These are phyloP conservation scores for Ophiostoma pallidulum DNA, from an alignment of 2,329 filamentous ascomycete species.

Conservation along the genomic window DNA sequence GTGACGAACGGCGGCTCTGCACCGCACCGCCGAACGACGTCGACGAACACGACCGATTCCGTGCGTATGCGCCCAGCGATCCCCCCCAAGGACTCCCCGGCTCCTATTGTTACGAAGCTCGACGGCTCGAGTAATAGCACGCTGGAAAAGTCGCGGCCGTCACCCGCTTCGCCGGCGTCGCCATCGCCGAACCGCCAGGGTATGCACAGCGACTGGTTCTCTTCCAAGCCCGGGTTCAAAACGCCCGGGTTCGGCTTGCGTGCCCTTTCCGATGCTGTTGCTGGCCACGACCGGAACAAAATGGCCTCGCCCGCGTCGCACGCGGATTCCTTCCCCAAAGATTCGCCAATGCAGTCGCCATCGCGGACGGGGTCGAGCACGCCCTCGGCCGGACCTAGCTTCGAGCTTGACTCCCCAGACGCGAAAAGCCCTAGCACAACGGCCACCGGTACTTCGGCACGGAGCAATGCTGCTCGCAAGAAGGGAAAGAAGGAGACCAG, in stretches of 20 bases:
- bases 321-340: slow-evolving; percentile 40
- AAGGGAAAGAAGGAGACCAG: slow-evolving; percentile 92
- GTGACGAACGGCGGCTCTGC: slow-evolving; percentile 25
- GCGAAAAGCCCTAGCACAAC: slow-evolving; percentile 45
- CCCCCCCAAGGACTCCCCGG: slow-evolving; percentile 42
- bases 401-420: slow-evolving; percentile 70
- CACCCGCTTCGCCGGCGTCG: slow-evolving; percentile 33
- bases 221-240: slow-evolving; percentile 39
- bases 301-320: slow-evolving; percentile 39
- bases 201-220: slow-evolving; percentile 48
- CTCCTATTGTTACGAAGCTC: slow-evolving; percentile 52
- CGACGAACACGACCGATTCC: slow-evolving; percentile 48
- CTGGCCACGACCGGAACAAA: slow-evolving; percentile 44
- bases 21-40: slow-evolving; percentile 51
- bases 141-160: slow-evolving; percentile 26
- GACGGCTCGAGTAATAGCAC: slow-evolving; percentile 31
- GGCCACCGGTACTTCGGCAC: slow-evolving; percentile 38
- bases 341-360: slow-evolving; percentile 51
- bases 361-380: slow-evolving; percentile 69
- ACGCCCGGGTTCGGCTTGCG: slow-evolving; percentile 59
- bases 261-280: slow-evolving; percentile 71
- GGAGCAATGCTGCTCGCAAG: slow-evolving; percentile 38
- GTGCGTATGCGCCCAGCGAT: slow-evolving; percentile 34
- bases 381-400: slow-evolving; percentile 55
- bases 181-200: slow-evolving; percentile 28